phyloP scores from a whole-genome alignment of 805 yeast species.

The Candida morakotiae region DNA sequence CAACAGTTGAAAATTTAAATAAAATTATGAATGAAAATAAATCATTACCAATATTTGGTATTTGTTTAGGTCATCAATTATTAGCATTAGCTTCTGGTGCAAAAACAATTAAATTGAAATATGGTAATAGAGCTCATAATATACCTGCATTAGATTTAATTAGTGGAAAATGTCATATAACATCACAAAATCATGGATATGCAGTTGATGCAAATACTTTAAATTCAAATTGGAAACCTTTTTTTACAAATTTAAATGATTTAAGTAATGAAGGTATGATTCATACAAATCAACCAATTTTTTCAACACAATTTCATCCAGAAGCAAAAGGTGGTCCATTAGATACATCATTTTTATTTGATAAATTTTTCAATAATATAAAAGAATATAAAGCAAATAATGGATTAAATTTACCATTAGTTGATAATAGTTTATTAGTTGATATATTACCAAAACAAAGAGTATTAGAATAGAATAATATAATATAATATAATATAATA shows the following conservation, averaged over 20 bases:
- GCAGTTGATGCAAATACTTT: slow-evolving; percentile 86
- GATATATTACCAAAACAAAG: slow-evolving; percentile 65
- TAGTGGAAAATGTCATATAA: slow-evolving; percentile 93
- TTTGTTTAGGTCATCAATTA: slow-evolving; percentile 96
- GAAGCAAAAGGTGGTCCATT: slow-evolving; percentile 99
- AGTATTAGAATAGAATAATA: slow-evolving; percentile 36
- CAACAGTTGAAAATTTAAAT: slow-evolving; percentile 71
- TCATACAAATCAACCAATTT: slow-evolving; percentile 81
- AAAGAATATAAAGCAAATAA: slow-evolving; percentile 42
- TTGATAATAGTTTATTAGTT: slow-evolving; percentile 48
- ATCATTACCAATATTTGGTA: slow-evolving; percentile 90
- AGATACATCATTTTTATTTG: slow-evolving; percentile 88
- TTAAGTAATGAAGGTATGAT: slow-evolving; percentile 97
- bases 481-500: slow-evolving; percentile 26
- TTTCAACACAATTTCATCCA: slow-evolving; percentile 98
- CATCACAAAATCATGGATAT: slow-evolving; percentile 98
- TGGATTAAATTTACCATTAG: slow-evolving; percentile 40
- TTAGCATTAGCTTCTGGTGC: slow-evolving; percentile 95
- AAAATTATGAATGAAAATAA: slow-evolving; percentile 59
- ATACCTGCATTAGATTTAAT: slow-evolving; percentile 90
- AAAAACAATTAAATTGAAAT: slow-evolving; percentile 84
- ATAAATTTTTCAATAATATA: slow-evolving; percentile 77
- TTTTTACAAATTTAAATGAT: slow-evolving; percentile 90
- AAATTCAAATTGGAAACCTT: slow-evolving; percentile 72
- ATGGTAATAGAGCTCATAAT: slow-evolving; percentile 98